phyloP scores from a whole-genome alignment of 2,329 filamentous ascomycete species.

The Colletotrichum musicola region DNA sequence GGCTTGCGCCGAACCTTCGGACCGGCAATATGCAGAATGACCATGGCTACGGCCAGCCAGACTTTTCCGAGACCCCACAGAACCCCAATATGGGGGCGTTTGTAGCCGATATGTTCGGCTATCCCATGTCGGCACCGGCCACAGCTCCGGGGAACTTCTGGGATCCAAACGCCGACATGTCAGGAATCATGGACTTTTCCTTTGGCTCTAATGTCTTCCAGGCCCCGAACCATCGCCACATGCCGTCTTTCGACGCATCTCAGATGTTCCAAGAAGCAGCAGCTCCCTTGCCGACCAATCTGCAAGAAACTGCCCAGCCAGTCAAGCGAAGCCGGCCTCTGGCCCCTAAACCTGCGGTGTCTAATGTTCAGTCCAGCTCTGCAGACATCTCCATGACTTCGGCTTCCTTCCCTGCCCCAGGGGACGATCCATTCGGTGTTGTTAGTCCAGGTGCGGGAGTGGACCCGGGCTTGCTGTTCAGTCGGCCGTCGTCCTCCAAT shows the following conservation, averaged over 20 bases:
- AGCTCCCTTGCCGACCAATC: conserved; percentile 46
- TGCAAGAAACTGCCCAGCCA: conserved; percentile 45
- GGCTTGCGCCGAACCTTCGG: conserved; percentile 63
- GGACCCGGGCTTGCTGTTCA: conserved; percentile 71
- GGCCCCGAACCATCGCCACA: conserved; percentile 57
- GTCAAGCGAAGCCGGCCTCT: conserved; percentile 59
- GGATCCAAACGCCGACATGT: conserved; percentile 65
- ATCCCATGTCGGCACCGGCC: conserved; percentile 70
- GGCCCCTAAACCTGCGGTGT: conserved; percentile 63
- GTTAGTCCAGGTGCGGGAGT: conserved; percentile 63
- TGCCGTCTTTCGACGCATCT: conserved; percentile 66
- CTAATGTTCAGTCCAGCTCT: conserved; percentile 40
- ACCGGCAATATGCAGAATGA: conserved; percentile 69
- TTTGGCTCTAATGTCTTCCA: conserved; percentile 60
- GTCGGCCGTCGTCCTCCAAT: conserved; percentile 61
- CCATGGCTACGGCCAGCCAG: conserved; percentile 64
- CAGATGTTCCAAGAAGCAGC: conserved; percentile 67
- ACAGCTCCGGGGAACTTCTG: conserved; percentile 67
- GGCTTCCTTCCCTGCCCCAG: conserved; percentile 56
- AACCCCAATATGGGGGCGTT: conserved; percentile 62
- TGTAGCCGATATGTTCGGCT: conserved; percentile 69
- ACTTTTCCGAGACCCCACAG: conserved; percentile 63
- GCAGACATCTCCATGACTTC: conserved; percentile 50
- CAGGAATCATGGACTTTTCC: conserved; percentile 69
- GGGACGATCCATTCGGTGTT: conserved; percentile 66